Conservation (phyloP, 495 filamentous ascomycete species). For the Penicillium longicatenatum region DNA sequence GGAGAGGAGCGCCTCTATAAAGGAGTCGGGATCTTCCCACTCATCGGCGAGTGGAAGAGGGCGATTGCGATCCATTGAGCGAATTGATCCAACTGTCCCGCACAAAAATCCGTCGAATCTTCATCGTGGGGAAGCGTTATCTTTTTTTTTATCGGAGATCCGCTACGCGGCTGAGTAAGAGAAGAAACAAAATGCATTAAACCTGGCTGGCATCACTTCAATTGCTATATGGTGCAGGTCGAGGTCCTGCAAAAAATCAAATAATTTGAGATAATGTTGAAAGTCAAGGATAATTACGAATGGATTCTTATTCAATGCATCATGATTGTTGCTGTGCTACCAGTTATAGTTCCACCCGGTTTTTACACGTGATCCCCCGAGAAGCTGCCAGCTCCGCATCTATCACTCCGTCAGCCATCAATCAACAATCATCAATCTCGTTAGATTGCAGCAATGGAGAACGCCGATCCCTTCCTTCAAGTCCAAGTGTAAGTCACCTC, state of each 20-base stretch:
- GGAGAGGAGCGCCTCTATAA: constrained; percentile 73
- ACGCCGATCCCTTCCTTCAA: constrained; percentile 89
- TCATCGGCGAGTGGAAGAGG: constrained; percentile 60
- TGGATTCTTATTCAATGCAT: background rate
- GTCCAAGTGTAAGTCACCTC: constrained; percentile 70
- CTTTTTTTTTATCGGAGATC: constrained; percentile 18
- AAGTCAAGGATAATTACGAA: background rate
- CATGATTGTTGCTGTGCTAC: background rate
- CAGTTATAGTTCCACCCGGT: background rate
- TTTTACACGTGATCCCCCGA: constrained; percentile 18
- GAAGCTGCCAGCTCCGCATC: constrained; percentile 8
- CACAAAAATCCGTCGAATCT: constrained; percentile 8
- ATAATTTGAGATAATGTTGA: background rate
- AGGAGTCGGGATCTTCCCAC: constrained; percentile 64
- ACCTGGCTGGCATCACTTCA: background rate
- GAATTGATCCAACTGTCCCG: background rate
- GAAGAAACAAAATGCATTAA: background rate
- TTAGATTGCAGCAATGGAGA: constrained; percentile 51
- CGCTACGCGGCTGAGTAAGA: constrained; percentile 24
- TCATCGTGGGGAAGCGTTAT: constrained; percentile 22
- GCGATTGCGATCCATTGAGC: constrained; percentile 22
- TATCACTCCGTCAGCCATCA: constrained; percentile 1
- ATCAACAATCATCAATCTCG: background rate
- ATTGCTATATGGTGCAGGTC: background rate
- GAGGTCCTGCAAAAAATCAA: too few species aligned